Base-by-base conservation (phyloP, 2,329 filamentous ascomycete species). In the Scopulariopsis brevicaulis region DNA sequence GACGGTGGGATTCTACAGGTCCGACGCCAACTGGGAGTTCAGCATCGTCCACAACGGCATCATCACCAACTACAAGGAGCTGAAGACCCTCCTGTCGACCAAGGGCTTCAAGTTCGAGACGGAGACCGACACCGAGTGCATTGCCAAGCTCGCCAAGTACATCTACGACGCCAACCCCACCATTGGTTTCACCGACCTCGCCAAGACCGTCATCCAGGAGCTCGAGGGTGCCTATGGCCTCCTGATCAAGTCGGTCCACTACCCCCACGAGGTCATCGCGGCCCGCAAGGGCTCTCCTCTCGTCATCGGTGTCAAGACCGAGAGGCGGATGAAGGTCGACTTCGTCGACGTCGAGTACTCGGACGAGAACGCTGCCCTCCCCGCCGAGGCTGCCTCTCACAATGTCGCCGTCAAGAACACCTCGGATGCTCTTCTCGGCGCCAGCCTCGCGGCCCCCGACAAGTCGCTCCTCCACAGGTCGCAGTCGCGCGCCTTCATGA, bases 11-110 rank as follows among this genome's bases (percentile, higher is more conserved):
- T 40, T 59, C 56, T 59, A n/a, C 64, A 95, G 92, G 75, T 97
- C 93, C 64, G 94, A 99, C 74, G 84, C 87, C 67, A 89, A 78
- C 68, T 99, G 93, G 91, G 89, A 99, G 77, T 99, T 99, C 74
- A 83, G 90, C 64, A 86, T 99, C 67, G 94, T 97, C 61, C 94
- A 99, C 87, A 99, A 99, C 77, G 94, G 94, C 71, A 99, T 99
- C 82, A 99, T 99, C 77, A 99, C 94, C 79, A 99, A 99, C 84
- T 99, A 99, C 85, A 99, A 99, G 83, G 94, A 99, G 78, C 80
- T 99, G 68, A 96, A 93, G 85, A 90, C 88, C 62, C 85, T 99
- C 63, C 83, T 99, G 65, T 83, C 87, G 77, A 82, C 82, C 80
- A 99, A 97, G 83, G 94, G 94, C 71, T 96, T 96, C 85, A 88